A percentile compares a stretch with the other conserved stretches of the same genome.
phyloP scores from a whole-genome alignment of 2,329 filamentous ascomycete genomes.

The Curvularia eragrostidis region DNA sequence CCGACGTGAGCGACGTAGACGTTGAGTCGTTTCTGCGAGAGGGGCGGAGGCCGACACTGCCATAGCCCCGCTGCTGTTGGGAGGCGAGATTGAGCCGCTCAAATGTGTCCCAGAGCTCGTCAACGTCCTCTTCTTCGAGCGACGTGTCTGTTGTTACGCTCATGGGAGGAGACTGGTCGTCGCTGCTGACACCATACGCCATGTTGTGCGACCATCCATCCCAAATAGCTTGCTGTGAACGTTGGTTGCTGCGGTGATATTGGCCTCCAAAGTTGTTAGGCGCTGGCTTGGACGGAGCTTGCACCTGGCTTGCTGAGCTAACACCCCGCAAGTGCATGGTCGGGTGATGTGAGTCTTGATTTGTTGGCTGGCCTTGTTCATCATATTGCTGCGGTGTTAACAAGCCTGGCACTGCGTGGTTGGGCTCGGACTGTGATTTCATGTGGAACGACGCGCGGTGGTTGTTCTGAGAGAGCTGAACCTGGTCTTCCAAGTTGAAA shows the following conservation, averaged over 20 bases:
- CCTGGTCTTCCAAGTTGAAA: slow-evolving; percentile 58
- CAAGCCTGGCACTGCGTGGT: slow-evolving; percentile 46
- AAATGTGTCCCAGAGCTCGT: slow-evolving; percentile 46
- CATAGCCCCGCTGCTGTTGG: slow-evolving; percentile 23
- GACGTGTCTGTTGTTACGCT: slow-evolving; percentile 42
- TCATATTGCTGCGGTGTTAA: slow-evolving; percentile 47
- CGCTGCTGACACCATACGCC: slow-evolving; percentile 39
- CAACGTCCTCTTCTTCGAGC: slow-evolving; percentile 46
- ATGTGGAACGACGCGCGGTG: slow-evolving; percentile 50
- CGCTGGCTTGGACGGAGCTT: slow-evolving; percentile 31
- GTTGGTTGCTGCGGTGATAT: slow-evolving; percentile 34
- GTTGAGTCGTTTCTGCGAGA: slow-evolving; percentile 27
- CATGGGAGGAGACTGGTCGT: slow-evolving; percentile 42
- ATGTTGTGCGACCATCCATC: slow-evolving; percentile 45
- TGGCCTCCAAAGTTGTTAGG: slow-evolving; percentile 29
- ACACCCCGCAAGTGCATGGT: slow-evolving; percentile 45
- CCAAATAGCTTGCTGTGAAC: slow-evolving; percentile 40
- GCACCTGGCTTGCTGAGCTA: slow-evolving; percentile 46
- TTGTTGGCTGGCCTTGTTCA: slow-evolving; percentile 43
- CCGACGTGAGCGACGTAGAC: slow-evolving; percentile 21
- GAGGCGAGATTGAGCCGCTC: slow-evolving; percentile 29
- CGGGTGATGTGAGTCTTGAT: slow-evolving; percentile 38
- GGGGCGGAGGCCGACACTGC: slow-evolving; percentile 21
- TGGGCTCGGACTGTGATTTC: slow-evolving; percentile 52
- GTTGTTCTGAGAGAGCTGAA: slow-evolving; percentile 48